Evolutionary conservation across 164 flowering plant genomes (phyloP), one percentile per base, ranked within the genome.

Genomic region (Kingdonia uniflora): DNA sequence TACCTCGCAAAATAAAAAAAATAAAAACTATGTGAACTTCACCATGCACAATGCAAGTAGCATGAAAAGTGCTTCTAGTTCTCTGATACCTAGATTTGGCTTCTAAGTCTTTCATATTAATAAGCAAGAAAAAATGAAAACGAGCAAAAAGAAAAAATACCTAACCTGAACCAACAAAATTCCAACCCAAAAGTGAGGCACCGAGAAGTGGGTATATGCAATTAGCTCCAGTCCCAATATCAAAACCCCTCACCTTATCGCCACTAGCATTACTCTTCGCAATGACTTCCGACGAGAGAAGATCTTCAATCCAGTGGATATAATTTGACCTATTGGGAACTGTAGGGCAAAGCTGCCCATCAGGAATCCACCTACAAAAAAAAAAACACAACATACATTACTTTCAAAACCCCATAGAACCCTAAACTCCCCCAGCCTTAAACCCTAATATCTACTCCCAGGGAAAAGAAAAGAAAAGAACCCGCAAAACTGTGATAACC

Each of bases 121-220:
- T n/a, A n/a, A n/a, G n/a, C n/a, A n/a, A n/a, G 8, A 29, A 29
- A 29, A 29, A 29, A 8, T 8, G 48, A 15, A 38, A 22, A 11
- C 19, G 25, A 17, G 5, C 24, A 12, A 39, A 26, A 40, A n/a
- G 35, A 35, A 50, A 20, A n/a, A 47, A 6, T 16, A 58, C 14
- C 58, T 55, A 48, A 87, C 97, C 96, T 65, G 98, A 79, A 10
- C 84, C 99, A 75, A 92, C 95, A 68, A 88, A 92, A 49, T 76
- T 79, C 95, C 97, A 92, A n/a, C 91, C 95, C 35, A 78, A 61
- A 62, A 88, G 78, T 22, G 96, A 92, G 13, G 95, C 84, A 56
- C 99, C 96, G 37, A 88, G 87, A 68, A 92, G 96, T 3, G 99
- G 99, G 70, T 88, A 92, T 41, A 92, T 88, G 71, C 96, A 88